Percentiles rank a stretch among this genome's conserved stretches.
phyloP scores from a whole-genome alignment of 2,329 filamentous ascomycete species.

The Colletotrichum sp. region DNA sequence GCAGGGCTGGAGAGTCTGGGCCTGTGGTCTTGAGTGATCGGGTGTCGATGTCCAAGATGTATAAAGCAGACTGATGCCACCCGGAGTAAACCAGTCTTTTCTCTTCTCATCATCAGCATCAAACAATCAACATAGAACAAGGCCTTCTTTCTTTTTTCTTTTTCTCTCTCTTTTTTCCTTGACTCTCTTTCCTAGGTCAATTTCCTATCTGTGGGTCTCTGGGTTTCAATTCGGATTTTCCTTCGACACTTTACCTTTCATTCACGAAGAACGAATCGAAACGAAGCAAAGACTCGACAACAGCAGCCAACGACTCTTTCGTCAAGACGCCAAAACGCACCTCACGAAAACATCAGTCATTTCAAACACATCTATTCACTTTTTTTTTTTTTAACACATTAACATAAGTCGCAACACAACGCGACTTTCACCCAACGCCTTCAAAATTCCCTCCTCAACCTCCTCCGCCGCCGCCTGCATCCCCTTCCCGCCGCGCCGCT shows the following conservation, averaged over 20 bases:
- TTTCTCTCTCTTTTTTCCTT: constrained; percentile 25
- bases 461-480: constrained; percentile 26
- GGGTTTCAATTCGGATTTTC: constrained; percentile 17
- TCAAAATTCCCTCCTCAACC: constrained; percentile 26
- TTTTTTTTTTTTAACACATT: neutral
- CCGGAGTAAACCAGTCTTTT: neutral
- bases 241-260: neutral
- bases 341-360: neutral
- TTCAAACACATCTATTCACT: neutral
- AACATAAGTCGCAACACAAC: neutral
- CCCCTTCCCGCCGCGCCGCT: constrained; percentile 46
- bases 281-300: neutral
- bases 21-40: neutral
- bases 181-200: constrained; percentile 26
- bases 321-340: neutral
- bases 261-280: neutral
- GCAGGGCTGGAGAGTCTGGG: neutral
- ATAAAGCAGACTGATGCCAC: constrained; percentile 3
- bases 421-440: neutral
- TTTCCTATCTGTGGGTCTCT: constrained; percentile 23
- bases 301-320: neutral
- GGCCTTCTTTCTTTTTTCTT: constrained; percentile 24
- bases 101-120: neutral
- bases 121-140: constrained; percentile 20
- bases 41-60: neutral